Evolutionary conservation across 495 filamentous ascomycete genomes (phyloP).

Genomic region (Platismatia glauca): DNA sequence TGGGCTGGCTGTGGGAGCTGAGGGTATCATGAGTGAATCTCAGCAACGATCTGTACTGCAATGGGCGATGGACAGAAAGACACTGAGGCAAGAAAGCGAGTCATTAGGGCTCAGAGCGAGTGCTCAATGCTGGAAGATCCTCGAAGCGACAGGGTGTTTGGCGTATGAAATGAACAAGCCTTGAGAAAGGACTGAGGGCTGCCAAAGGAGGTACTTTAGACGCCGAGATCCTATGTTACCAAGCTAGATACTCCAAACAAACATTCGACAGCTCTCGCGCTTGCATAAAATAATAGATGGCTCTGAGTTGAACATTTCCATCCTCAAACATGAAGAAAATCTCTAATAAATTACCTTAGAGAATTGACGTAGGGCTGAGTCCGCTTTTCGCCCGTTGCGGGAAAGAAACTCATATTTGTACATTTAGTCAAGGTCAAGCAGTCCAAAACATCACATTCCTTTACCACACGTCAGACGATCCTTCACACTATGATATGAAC

Average conservation of each 20-base stretch:
- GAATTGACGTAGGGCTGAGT: background rate
- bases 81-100: conserved; percentile 26
- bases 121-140: conserved; percentile 30
- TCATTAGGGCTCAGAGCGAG: conserved; percentile 26
- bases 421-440: background rate
- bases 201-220: no score
- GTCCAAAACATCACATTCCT: background rate
- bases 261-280: background rate
- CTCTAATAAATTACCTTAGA: background rate
- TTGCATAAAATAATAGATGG: background rate
- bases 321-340: background rate
- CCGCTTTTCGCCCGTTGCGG: background rate
- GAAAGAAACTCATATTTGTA: no score
- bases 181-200: background rate
- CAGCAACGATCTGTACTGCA: conserved; percentile 29
- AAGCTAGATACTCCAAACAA: background rate
- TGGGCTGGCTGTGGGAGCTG: conserved; percentile 26
- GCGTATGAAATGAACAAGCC: conserved; percentile 26
- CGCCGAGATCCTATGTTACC: background rate
- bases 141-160: conserved; percentile 30
- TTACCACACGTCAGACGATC: background rate
- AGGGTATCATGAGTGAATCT: conserved; percentile 29
- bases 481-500: background rate
- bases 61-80: conserved; percentile 27
- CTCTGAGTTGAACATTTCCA: background rate